Percentiles rank a stretch among this genome's conserved stretches.
Evolutionary conservation across 1,139 yeast species (phyloP).

Genomic region (Kodamaea suecica): DNA sequence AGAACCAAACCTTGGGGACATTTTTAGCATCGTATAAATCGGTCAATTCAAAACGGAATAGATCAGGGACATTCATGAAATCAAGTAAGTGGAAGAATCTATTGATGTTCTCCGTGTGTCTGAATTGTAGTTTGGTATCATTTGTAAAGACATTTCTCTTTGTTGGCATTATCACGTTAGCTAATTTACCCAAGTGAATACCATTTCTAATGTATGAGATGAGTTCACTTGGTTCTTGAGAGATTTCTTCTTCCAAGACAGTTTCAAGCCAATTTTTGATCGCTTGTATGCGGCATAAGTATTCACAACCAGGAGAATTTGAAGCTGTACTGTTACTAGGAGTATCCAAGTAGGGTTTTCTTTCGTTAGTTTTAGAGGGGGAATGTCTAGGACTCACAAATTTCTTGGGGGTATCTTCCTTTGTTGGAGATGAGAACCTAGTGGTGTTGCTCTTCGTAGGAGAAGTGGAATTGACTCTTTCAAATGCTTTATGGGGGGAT

Average conservation of each 20-base stretch:
- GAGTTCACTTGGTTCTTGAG: conserved; percentile 51
- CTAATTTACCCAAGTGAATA: conserved; percentile 75
- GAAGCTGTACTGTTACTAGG: conserved; percentile 28
- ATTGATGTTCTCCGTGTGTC: conserved; percentile 91
- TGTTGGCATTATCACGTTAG: conserved; percentile 69
- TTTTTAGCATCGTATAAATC: conserved; percentile 92
- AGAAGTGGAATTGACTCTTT: neutral
- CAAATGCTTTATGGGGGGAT: conserved; percentile 14
- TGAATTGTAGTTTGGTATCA: conserved; percentile 66
- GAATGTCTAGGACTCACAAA: conserved; percentile 3
- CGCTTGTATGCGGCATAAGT: conserved; percentile 83
- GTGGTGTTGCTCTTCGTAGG: neutral
- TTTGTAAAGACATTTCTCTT: conserved; percentile 44
- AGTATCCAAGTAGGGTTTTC: conserved; percentile 24
- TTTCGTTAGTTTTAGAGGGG: conserved; percentile 10
- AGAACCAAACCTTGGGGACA: conserved; percentile 90
- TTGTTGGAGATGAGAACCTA: conserved; percentile 1
- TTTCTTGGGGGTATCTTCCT: conserved; percentile 5
- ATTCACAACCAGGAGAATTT: conserved; percentile 60
- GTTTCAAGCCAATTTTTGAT: conserved; percentile 57
- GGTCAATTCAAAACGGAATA: conserved; percentile 85
- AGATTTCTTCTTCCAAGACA: conserved; percentile 53
- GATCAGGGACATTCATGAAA: conserved; percentile 73
- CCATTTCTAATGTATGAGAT: conserved; percentile 72
- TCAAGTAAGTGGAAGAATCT: conserved; percentile 73